Evolutionary conservation across 345 rosid genomes (phyloP).

Genomic region (Aurinia saxatilis): DNA sequence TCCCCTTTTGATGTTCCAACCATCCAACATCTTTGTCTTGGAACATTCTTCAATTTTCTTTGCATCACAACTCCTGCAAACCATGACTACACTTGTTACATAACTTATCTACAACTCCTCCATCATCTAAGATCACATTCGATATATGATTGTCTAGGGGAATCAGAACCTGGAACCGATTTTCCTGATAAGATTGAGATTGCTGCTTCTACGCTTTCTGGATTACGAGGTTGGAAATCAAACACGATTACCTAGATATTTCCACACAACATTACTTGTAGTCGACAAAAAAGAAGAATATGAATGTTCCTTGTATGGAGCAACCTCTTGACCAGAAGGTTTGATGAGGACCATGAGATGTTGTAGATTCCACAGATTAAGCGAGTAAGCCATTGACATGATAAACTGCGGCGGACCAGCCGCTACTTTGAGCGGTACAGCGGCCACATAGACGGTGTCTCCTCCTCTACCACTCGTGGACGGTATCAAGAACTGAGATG

Average conservation of each 20-base stretch:
- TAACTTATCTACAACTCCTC: background rate
- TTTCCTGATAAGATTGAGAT: conserved; percentile 21
- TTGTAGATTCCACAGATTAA: conserved; percentile 39
- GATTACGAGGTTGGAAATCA: conserved; percentile 29
- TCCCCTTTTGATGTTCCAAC: conserved; percentile 49
- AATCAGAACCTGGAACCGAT: conserved; percentile 26
- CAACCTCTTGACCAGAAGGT: conserved; percentile 24
- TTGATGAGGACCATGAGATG: conserved; percentile 59
- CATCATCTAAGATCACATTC: conserved; percentile 5
- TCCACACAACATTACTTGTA: background rate
- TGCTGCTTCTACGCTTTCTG: conserved; percentile 26
- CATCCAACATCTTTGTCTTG: conserved; percentile 59
- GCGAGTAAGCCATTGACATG: conserved; percentile 53
- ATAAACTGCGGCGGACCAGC: conserved; percentile 51
- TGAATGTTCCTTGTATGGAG: too few relatives aligned
- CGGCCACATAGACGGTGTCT: conserved; percentile 54
- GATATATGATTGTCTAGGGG: conserved; percentile 20
- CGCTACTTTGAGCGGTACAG: conserved; percentile 52
- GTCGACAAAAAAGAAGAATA: background rate
- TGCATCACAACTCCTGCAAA: conserved; percentile 40
- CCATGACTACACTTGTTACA: background rate
- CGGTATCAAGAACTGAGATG: conserved; percentile 20
- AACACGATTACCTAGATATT: conserved; percentile 18
- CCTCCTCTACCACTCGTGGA: conserved; percentile 29
- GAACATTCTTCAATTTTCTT: conserved; percentile 52